Evolutionary conservation across 805 yeast genomes (phyloP), one percentile per base, ranked within the genome.

Genomic region (Barnettozyma botsteinii): DNA sequence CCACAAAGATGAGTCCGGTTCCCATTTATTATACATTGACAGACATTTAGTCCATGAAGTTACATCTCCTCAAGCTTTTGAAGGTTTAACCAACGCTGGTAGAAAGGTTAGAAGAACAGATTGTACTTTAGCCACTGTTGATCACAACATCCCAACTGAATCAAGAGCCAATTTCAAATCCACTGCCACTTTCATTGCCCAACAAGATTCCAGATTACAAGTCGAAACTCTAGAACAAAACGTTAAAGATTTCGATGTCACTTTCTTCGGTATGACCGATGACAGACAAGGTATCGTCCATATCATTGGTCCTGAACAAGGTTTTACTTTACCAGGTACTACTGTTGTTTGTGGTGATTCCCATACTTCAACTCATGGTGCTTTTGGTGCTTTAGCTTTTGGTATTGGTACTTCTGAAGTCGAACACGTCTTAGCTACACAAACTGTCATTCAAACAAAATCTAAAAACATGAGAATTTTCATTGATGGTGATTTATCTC

Each of bases 381-480:
- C 98, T 32, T 93, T 93, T 60, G 98, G 99, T 47, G 70, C 98
- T 9, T 74, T 93, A 42, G 98, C 98, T 11, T 93, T 93, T 56
- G 99, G 99, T 68, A 93, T 93, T 58, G 99, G 98, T 62, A 93
- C 98, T 42, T 89, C 97, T 12, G 98, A 93, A 69, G 98, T 93
- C 40, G 98, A 93, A 70, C 99, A 93, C 62, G 98, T 93, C 45
- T 70, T 93, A 58, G 98, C 99, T 37, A 93, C 98, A 4, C 98
- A 93, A 70, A 89, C 98, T 23, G 68, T 87, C 45, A 85, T 93
- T 59, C 98, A 93, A 70, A 76, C 91, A 49, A 91, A 86, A 69
- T 87, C 96, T 28, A 91, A 91, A 64, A 93, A 93, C 70, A 93
- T 93, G 98, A 76, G 93, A 60, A 81, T 93, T 52, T 64, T 72